Conservation (phyloP, 1,139 yeast genomes). For the Candida labiduridarum region DNA sequence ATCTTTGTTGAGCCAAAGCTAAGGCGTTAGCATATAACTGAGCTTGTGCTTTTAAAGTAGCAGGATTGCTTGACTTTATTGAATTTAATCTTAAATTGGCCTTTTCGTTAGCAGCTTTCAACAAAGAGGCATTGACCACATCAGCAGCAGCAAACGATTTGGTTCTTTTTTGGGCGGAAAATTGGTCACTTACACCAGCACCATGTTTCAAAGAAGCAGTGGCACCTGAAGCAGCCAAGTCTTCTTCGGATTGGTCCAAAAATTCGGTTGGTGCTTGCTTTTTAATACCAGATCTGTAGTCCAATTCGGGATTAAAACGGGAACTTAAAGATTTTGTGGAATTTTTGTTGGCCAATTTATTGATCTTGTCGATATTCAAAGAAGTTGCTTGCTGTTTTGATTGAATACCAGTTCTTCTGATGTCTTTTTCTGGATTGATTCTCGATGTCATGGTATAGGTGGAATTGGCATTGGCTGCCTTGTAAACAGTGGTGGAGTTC, state of each 20-base stretch:
- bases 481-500: constrained; percentile 39
- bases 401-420: constrained; percentile 48
- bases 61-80: constrained; percentile 36
- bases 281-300: constrained; percentile 45
- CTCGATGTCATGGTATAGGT: constrained; percentile 50
- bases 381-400: constrained; percentile 28
- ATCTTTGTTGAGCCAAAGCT: constrained; percentile 70
- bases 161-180: constrained; percentile 30
- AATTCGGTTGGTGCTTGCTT: constrained; percentile 27
- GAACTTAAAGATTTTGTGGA: constrained; percentile 43
- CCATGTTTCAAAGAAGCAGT: constrained; percentile 41
- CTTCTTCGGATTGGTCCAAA: constrained; percentile 32
- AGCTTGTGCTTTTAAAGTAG: constrained; percentile 44
- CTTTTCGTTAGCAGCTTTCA: constrained; percentile 61
- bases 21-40: constrained; percentile 48
- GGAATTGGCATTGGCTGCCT: constrained; percentile 47
- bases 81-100: constrained; percentile 55
- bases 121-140: constrained; percentile 56
- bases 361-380: constrained; percentile 45
- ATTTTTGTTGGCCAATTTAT: constrained; percentile 46
- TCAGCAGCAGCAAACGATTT: constrained; percentile 42
- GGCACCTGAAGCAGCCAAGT: constrained; percentile 42
- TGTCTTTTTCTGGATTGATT: constrained; percentile 46
- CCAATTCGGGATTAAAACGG: constrained; percentile 48
- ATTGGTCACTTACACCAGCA: constrained; percentile 26